Evolutionary conservation across 345 rosid species (phyloP).

Genomic region (Stellera chamaejasme): DNA sequence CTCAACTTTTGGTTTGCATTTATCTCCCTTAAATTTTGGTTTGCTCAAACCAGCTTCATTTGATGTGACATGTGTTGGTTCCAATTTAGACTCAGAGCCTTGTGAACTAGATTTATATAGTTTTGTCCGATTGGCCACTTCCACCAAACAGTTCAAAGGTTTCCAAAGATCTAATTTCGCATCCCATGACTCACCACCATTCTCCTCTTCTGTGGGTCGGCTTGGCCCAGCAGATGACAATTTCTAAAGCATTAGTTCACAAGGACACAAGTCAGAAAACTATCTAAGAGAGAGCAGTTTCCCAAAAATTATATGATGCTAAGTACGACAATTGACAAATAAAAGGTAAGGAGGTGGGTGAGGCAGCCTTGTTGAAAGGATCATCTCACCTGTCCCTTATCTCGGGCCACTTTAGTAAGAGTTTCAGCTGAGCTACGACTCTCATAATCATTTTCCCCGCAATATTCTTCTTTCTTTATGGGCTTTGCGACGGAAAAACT

Average conservation of each 20-base stretch:
- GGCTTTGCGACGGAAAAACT: conserved; percentile 38
- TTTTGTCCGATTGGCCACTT: conserved; percentile 87
- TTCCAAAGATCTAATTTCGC: conserved; percentile 79
- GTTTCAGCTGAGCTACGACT: conserved; percentile 73
- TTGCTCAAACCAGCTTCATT: conserved; percentile 32
- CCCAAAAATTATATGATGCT: not conserved
- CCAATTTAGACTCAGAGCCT: conserved; percentile 38
- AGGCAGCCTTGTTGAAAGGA: not conserved
- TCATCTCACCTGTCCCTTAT: conserved; percentile 52
- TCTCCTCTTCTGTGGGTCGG: conserved; percentile 27
- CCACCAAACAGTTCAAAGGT: conserved; percentile 89
- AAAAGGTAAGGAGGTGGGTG: not conserved
- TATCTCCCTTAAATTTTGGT: conserved; percentile 47
- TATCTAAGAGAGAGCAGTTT: conserved; percentile 1
- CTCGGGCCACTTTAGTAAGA: conserved; percentile 38
- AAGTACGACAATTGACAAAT: not conserved
- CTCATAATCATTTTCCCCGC: conserved; percentile 41
- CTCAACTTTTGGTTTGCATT: conserved; percentile 36
- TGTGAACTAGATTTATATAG: conserved; percentile 51
- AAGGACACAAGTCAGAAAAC: conserved; percentile 3
- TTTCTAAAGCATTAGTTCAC: conserved; percentile 31
- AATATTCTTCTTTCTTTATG: conserved; percentile 45
- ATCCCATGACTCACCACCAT: conserved; percentile 43
- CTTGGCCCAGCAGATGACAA: conserved; percentile 50
- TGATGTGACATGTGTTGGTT: conserved; percentile 24